A percentile compares a stretch with the other conserved stretches of the same genome.
These are phyloP conservation scores for Crotalaria pallida DNA, from an alignment of 306 rosid species.

Conservation along the genomic window DNA sequence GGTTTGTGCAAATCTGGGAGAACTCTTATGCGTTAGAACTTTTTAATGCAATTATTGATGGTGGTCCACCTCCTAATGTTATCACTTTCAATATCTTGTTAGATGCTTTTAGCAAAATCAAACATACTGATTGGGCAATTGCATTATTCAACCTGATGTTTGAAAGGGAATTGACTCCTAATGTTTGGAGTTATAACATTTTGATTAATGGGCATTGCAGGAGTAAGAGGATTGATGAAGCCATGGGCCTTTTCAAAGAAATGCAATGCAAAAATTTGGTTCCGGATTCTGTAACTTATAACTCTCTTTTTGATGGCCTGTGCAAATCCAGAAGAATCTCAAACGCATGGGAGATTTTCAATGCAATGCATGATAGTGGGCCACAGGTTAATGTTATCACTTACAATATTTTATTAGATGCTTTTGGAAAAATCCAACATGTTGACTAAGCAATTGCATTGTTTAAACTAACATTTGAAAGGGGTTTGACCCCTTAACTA, in stretches of 20 bases:
- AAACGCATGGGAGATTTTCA: conserved; percentile 27
- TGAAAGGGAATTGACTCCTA: too few relatives aligned
- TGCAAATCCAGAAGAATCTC: conserved; percentile 21
- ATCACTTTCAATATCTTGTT: conserved; percentile 27
- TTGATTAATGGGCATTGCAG: conserved; percentile 31
- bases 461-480: too few relatives aligned
- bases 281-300: conserved; percentile 27
- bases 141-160: too few relatives aligned
- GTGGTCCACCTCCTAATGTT: conserved; percentile 24
- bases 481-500: not conserved
- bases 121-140: conserved; percentile 9
- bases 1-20: conserved; percentile 32
- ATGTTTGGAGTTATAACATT: too few relatives aligned
- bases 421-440: conserved; percentile 11
- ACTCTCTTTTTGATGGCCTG: conserved; percentile 23
- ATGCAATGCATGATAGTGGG: conserved; percentile 6
- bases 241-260: conserved; percentile 19
- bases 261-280: conserved; percentile 18
- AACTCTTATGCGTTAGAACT: conserved; percentile 2
- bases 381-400: conserved; percentile 1
- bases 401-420: conserved; percentile 27
- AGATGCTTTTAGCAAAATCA: conserved; percentile 27
- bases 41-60: conserved; percentile 12
- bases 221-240: conserved; percentile 24
- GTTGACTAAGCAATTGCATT: not conserved